These are phyloP conservation scores for Castanea mollissima DNA, from an alignment of 306 rosid species.

Conservation along the genomic window DNA sequence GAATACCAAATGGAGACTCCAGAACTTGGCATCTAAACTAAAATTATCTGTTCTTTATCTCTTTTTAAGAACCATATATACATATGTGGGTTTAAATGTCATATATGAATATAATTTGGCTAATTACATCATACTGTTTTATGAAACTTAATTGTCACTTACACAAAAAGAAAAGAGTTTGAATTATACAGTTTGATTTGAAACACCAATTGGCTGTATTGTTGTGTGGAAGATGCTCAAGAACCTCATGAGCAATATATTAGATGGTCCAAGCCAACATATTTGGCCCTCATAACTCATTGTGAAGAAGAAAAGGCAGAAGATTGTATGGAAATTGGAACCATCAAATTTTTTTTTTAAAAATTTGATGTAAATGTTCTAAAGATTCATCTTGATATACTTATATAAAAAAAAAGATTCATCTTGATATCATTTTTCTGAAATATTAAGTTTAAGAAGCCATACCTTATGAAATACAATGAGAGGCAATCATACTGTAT, in stretches of 20 bases:
- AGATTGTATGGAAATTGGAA: neutral
- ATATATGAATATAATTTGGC: slow-evolving; percentile 5
- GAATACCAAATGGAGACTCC: slow-evolving; percentile 3
- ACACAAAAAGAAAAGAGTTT: neutral
- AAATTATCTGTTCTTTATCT: neutral
- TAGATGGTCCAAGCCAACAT: slow-evolving; percentile 8
- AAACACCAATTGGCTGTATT: slow-evolving; percentile 6
- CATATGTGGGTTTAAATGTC: neutral
- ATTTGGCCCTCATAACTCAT: slow-evolving; percentile 8
- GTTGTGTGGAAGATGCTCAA: slow-evolving; percentile 10
- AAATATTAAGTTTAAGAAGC: neutral
- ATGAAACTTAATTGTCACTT: slow-evolving; percentile 5
- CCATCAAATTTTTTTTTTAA: neutral
- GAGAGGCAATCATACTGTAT: neutral
- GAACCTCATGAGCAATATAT: slow-evolving; percentile 10
- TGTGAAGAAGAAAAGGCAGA: too few relatives aligned
- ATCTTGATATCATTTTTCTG: neutral
- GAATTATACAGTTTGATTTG: neutral
- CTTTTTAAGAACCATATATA: neutral
- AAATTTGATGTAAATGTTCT: slow-evolving; percentile 4
- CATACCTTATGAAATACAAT: neutral
- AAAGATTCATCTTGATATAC: neutral
- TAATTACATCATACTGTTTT: neutral
- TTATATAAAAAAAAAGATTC: neutral
- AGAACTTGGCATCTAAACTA: slow-evolving; percentile 4